These are phyloP conservation scores for Scutellaria baicalensis DNA, from an alignment of 257 asterid genomes.

Conservation along the genomic window DNA sequence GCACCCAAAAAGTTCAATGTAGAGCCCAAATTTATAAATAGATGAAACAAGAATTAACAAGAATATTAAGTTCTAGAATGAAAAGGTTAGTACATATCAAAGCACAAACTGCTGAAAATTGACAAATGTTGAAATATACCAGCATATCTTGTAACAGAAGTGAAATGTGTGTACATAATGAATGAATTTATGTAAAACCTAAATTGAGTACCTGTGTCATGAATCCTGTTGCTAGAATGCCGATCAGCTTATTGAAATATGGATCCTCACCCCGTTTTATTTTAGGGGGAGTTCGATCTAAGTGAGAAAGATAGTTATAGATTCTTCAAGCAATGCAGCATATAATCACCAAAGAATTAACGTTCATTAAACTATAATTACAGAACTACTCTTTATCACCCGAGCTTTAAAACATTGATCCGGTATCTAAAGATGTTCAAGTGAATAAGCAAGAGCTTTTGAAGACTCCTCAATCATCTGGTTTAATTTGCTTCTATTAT, in stretches of 20 bases:
- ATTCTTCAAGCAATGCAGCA: neutral
- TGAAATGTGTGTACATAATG: slow-evolving; percentile 80
- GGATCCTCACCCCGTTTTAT: slow-evolving; percentile 73
- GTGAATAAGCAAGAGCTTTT: no score
- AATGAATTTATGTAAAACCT: neutral
- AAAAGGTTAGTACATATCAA: slow-evolving; percentile 3
- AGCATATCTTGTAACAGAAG: slow-evolving; percentile 97
- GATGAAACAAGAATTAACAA: slow-evolving; percentile 5
- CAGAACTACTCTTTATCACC: no score
- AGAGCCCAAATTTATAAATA: slow-evolving; percentile 1
- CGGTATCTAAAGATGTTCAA: no score
- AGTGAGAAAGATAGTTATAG: slow-evolving; percentile 7
- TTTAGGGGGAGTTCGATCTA: neutral
- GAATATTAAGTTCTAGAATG: slow-evolving; percentile 19
- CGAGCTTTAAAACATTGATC: no score
- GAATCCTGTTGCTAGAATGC: slow-evolving; percentile 98
- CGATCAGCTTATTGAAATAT: slow-evolving; percentile 89
- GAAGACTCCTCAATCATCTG: no score
- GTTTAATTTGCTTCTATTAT: no score
- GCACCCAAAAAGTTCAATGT: neutral
- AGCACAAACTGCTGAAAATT: slow-evolving; percentile 12
- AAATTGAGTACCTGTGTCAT: slow-evolving; percentile 79
- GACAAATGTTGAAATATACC: slow-evolving; percentile 34
- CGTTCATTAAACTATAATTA: no score
- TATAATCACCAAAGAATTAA: no score